These are phyloP conservation scores for Phialophora macrospora DNA, from an alignment of 2,329 filamentous ascomycete species.

Conservation along the genomic window DNA sequence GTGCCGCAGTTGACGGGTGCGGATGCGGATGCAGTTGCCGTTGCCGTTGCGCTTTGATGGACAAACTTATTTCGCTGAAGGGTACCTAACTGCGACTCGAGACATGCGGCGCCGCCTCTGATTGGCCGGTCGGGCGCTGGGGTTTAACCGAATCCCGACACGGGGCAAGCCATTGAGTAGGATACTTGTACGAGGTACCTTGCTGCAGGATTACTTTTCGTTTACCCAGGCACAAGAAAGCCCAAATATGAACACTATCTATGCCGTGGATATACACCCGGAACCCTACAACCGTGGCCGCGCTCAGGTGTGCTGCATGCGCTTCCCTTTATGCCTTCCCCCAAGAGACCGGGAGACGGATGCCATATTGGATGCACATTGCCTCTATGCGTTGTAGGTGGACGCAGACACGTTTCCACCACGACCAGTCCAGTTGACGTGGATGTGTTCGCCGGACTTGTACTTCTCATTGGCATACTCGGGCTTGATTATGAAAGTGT, in stretches of 20 bases:
- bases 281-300: constrained; percentile 7
- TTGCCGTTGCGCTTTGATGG: constrained; percentile 5
- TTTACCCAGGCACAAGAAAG: constrained; percentile 19
- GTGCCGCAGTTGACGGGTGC: constrained; percentile 15
- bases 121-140: constrained; percentile 17
- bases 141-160: constrained; percentile 13
- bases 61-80: constrained; percentile 18
- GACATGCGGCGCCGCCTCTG: constrained; percentile 8
- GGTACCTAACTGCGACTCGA: constrained; percentile 21
- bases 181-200: too few species aligned
- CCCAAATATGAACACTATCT: constrained; percentile 19
- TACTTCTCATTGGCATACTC: constrained; percentile 78
- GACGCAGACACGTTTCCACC: constrained; percentile 97
- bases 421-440: constrained; percentile 99
- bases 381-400: constrained; percentile 87
- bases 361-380: not conserved
- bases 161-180: not conserved
- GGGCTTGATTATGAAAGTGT: constrained; percentile 88
- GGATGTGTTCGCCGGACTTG: constrained; percentile 82
- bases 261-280: constrained; percentile 18
- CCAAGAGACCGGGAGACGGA: not conserved
- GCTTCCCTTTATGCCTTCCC: not conserved
- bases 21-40: constrained; percentile 10
- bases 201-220: constrained; percentile 18
- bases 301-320: not conserved